Evolutionary conservation across 352 stramenopile genomes (phyloP), one percentile per base, ranked within the genome.

Genomic region (Salisapilia sapeloensis): DNA sequence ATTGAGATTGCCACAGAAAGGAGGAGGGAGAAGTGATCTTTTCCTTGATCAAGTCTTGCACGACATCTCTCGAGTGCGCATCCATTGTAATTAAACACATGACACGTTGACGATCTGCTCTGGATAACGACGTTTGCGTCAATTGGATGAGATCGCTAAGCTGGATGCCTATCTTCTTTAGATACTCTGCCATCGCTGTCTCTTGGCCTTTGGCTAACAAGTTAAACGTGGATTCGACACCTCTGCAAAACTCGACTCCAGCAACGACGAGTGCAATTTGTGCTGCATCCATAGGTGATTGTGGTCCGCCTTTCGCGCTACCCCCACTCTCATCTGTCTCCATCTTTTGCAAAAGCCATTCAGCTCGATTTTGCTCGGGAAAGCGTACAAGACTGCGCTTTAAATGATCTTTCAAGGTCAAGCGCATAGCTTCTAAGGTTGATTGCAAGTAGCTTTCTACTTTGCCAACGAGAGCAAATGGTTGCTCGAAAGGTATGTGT

Each of bases 51-150:
- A 97, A 60, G 16, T 90, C 94, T 16, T 94, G 70, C 0, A 96
- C 64, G 28, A 97, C 61, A 43, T 96, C 89, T 21, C 87, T 64
- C 6, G 70, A 61, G 43, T 97, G 87, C 0, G 85, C 81, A 44
- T 96, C 89, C 56, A 94, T 92, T 3, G 87, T 96, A 47, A 97
- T 96, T 50, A 94, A 78, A 29, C 84, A 90, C 82, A 96, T 96
- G 14, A 96, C 57, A 10, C 90, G 69, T 40, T 84, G 82, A 3
- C 87, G 77, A 44, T 97, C 86, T 23, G 65, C 72, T 33, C 77
- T 87, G 4, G 53, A 69, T 4, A 97, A 55, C 15, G 69, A 49
- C 4, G 53, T 72, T 49, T 83, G 77, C 2, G 81, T 95, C n/a
- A 95, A 43, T 32, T 78, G 70, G 46, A 97, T 94, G 2, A 97